These are phyloP conservation scores for Lagenidium giganteum DNA, from an alignment of 352 stramenopile genomes.

Conservation along the genomic window DNA sequence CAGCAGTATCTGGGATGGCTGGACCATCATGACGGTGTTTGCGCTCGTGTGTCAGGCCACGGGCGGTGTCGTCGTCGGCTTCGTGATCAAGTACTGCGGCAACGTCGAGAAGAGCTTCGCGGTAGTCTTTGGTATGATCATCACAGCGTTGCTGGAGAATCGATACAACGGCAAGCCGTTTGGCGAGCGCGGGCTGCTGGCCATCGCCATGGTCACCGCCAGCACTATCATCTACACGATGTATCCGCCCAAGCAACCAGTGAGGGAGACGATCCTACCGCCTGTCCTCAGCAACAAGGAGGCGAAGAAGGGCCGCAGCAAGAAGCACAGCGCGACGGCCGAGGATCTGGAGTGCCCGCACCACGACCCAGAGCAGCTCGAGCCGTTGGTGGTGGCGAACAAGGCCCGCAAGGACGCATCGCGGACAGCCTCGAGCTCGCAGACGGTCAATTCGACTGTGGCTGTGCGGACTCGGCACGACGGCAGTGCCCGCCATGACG, in stretches of 20 bases:
- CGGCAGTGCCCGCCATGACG: too few relatives aligned
- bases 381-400: constrained; percentile 32
- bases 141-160: constrained; percentile 66
- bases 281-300: constrained; percentile 10
- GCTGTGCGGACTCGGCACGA: too few relatives aligned
- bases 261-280: too few relatives aligned
- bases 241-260: constrained; percentile 39
- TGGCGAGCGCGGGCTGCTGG: constrained; percentile 38
- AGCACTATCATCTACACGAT: constrained; percentile 71
- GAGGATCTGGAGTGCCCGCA: constrained; percentile 28
- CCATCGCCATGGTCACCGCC: constrained; percentile 54
- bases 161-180: constrained; percentile 72
- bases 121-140: constrained; percentile 75
- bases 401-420: constrained; percentile 1
- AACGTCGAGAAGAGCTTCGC: constrained; percentile 85
- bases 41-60: constrained; percentile 65
- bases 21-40: constrained; percentile 55
- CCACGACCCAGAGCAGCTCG: constrained; percentile 14
- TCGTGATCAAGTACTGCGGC: constrained; percentile 82
- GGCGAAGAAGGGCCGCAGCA: constrained; percentile 19
- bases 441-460: neutral
- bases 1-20: constrained; percentile 55
- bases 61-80: constrained; percentile 69
- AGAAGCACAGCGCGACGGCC: constrained; percentile 28
- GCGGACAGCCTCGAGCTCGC: neutral